Evolutionary conservation across 805 yeast species (phyloP).

Genomic region (Helenozyma rhizophorensis): DNA sequence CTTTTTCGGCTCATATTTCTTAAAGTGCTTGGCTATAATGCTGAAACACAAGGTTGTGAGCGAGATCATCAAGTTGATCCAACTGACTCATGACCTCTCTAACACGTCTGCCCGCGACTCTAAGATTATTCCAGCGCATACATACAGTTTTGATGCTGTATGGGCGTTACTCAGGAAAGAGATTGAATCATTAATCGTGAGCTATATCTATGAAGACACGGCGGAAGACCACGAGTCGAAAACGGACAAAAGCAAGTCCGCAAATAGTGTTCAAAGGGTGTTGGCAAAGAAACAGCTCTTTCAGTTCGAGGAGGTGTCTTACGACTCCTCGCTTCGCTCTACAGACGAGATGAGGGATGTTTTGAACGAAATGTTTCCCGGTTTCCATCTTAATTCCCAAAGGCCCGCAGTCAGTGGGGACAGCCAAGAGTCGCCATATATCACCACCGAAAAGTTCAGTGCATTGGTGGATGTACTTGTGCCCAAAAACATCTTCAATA

Average conservation of each 20-base stretch:
- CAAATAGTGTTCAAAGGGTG: slow-evolving; percentile 20
- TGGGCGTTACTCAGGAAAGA: slow-evolving; percentile 34
- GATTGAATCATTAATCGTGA: slow-evolving; percentile 25
- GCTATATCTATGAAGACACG: slow-evolving; percentile 28
- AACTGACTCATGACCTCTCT: slow-evolving; percentile 17
- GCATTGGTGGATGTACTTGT: slow-evolving; percentile 62
- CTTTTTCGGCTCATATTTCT: slow-evolving; percentile 66
- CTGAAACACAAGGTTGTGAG: slow-evolving; percentile 67
- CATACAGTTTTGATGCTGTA: slow-evolving; percentile 18
- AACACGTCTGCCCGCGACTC: slow-evolving; percentile 9
- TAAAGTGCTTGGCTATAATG: slow-evolving; percentile 55
- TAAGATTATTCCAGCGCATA: slow-evolving; percentile 1
- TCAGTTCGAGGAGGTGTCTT: slow-evolving; percentile 29
- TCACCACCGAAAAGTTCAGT: slow-evolving; percentile 54
- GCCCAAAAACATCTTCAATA: slow-evolving; percentile 69
- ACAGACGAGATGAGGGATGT: slow-evolving; percentile 29
- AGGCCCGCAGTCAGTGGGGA: slow-evolving; percentile 4
- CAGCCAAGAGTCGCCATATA: slow-evolving; percentile 38
- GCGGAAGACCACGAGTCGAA: not conserved
- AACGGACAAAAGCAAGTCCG: not conserved
- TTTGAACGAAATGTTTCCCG: slow-evolving; percentile 68
- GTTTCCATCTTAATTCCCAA: slow-evolving; percentile 36
- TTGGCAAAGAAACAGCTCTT: slow-evolving; percentile 24
- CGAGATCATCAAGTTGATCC: slow-evolving; percentile 45
- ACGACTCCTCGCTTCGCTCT: slow-evolving; percentile 10